Evolutionary conservation across 2,329 filamentous ascomycete genomes (phyloP).

Genomic region (Sporothrix globosa): DNA sequence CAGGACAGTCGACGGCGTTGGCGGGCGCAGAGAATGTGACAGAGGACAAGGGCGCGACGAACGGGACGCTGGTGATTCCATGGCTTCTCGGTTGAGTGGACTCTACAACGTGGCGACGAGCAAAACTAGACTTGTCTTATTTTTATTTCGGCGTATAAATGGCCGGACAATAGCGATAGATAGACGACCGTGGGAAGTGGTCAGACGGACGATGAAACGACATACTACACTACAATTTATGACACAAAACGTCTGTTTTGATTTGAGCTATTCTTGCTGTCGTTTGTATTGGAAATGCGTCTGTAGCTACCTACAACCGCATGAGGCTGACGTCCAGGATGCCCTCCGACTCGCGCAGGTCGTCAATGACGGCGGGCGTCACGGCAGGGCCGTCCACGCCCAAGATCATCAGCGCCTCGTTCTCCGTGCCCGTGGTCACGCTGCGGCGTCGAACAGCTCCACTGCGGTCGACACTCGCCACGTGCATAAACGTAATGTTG

Average conservation of each 20-base stretch:
- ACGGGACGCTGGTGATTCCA: constrained; percentile 24
- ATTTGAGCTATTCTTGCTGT: neutral
- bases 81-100: constrained; percentile 24
- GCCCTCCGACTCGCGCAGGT: constrained; percentile 54
- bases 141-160: neutral
- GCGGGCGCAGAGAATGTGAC: constrained; percentile 32
- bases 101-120: neutral
- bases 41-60: constrained; percentile 10
- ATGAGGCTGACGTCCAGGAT: constrained; percentile 61
- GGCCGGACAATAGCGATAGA: neutral
- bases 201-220: neutral
- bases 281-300: neutral
- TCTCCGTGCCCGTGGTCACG: constrained; percentile 44
- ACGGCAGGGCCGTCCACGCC: constrained; percentile 68
- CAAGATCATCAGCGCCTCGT: constrained; percentile 81
- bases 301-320: constrained; percentile 22
- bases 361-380: constrained; percentile 57
- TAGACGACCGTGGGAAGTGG: neutral
- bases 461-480: constrained; percentile 56
- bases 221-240: neutral
- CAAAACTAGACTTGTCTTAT: neutral
- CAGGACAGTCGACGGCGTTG: constrained; percentile 41
- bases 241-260: neutral
- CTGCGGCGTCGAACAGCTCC: constrained; percentile 36
- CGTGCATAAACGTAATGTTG: constrained; percentile 82